These are phyloP conservation scores for Spathaspora gorwiae DNA, from an alignment of 805 yeast genomes.

Conservation along the genomic window DNA sequence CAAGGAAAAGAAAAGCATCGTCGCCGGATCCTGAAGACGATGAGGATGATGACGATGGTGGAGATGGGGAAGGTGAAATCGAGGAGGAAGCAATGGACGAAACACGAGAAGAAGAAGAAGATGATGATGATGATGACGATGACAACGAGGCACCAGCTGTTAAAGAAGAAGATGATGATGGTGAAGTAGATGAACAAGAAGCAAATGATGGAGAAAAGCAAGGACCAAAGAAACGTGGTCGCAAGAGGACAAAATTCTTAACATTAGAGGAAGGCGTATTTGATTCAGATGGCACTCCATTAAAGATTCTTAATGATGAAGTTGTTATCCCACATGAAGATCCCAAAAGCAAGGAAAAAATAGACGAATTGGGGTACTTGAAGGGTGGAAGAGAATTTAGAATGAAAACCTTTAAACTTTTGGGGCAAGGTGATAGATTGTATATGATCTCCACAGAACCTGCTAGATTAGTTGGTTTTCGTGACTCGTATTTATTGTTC, in stretches of 20 bases:
- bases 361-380: constrained; percentile 63
- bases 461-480: constrained; percentile 88
- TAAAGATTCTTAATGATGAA: constrained; percentile 69
- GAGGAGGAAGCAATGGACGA: constrained; percentile 10
- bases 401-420: constrained; percentile 61
- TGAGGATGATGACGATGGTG: constrained; percentile 10
- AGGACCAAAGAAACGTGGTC: constrained; percentile 39
- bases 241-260: constrained; percentile 37
- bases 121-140: constrained; percentile 14
- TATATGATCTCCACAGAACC: constrained; percentile 96
- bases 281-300: constrained; percentile 67
- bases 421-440: constrained; percentile 62
- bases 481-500: constrained; percentile 85
- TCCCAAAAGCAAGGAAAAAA: constrained; percentile 71
- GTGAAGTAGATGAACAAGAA: constrained; percentile 19
- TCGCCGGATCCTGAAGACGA: constrained; percentile 11
- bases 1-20: neutral
- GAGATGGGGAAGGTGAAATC: constrained; percentile 12
- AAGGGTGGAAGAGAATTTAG: constrained; percentile 71
- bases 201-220: constrained; percentile 14
- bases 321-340: constrained; percentile 67
- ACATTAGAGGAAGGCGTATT: constrained; percentile 39
- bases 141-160: constrained; percentile 13
- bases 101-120: constrained; percentile 14
- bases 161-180: constrained; percentile 20